Percentiles rank a stretch among this genome's conserved stretches.
Conservation (phyloP, 352 stramenopile species). For the Phytopythium kandeliae region DNA sequence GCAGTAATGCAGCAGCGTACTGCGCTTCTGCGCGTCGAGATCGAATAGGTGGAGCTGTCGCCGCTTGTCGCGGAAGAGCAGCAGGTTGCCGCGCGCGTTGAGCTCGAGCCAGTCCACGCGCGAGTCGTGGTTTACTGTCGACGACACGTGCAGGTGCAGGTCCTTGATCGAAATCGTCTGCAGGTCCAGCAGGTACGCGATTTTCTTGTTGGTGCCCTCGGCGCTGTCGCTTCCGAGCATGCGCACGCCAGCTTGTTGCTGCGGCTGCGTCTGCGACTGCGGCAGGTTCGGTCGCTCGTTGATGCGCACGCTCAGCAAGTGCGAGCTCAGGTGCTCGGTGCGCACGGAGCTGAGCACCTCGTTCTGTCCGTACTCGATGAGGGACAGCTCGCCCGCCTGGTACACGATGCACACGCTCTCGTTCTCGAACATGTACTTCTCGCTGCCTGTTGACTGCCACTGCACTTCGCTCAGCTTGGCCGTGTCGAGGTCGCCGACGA, state of each 20-base stretch:
- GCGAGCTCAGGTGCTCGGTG: conserved; percentile 89
- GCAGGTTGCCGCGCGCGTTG: conserved; percentile 84
- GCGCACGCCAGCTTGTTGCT: background rate
- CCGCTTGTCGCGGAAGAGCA: conserved; percentile 93
- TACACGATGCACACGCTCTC: conserved; percentile 89
- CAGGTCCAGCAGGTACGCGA: conserved; percentile 91
- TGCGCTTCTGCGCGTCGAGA: conserved; percentile 78
- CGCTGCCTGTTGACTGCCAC: conserved; percentile 80
- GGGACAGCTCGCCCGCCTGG: conserved; percentile 87
- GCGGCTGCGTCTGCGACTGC: background rate
- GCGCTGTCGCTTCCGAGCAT: conserved; percentile 23
- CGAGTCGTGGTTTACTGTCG: conserved; percentile 89
- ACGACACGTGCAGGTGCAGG: conserved; percentile 66
- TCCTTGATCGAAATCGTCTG: conserved; percentile 91
- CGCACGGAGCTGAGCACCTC: conserved; percentile 88
- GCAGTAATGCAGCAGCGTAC: conserved; percentile 91
- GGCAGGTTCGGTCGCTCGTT: conserved; percentile 77
- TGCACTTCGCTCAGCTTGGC: conserved; percentile 90
- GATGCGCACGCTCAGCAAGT: conserved; percentile 91
- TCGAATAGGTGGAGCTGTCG: conserved; percentile 91
- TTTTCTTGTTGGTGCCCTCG: conserved; percentile 87
- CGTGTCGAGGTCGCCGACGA: conserved; percentile 90
- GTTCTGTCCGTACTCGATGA: conserved; percentile 94
- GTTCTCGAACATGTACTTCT: conserved; percentile 96
- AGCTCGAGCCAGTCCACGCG: conserved; percentile 94